Percentiles rank a stretch among this genome's conserved stretches.
Evolutionary conservation across 148 eudicot genomes (phyloP).

Genomic region (Oxyria digyna): DNA sequence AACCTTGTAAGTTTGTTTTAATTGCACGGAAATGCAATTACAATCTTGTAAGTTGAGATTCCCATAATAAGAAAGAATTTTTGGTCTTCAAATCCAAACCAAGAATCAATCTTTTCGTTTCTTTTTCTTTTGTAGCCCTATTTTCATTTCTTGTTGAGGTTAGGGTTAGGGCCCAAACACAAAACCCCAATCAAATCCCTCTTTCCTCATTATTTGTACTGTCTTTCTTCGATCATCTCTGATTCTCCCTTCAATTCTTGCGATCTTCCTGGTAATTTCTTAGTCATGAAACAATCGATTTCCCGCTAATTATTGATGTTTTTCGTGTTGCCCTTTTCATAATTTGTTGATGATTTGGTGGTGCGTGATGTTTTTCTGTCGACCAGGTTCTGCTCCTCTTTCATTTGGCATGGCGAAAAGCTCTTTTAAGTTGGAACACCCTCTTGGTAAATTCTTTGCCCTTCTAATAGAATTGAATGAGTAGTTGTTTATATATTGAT

Average conservation of each 20-base stretch:
- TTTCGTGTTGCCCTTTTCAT: background rate
- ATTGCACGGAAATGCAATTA: background rate
- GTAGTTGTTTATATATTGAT: background rate
- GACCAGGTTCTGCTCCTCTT: background rate
- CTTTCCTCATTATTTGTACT: background rate
- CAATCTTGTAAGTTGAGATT: slow-evolving; percentile 5
- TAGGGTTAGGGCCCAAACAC: background rate
- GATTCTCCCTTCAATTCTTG: background rate
- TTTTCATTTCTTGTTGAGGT: background rate
- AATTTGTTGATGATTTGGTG: background rate
- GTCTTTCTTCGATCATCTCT: background rate
- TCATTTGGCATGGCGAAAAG: slow-evolving; percentile 20
- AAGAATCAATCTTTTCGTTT: background rate
- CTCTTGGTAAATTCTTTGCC: slow-evolving; percentile 21
- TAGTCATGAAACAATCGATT: background rate
- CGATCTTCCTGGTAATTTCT: background rate
- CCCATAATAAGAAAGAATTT: background rate
- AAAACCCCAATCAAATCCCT: background rate
- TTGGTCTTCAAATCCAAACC: background rate
- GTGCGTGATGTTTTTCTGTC: background rate
- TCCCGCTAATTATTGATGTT: background rate
- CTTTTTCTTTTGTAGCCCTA: background rate
- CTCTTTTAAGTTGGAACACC: slow-evolving; percentile 27
- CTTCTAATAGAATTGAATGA: background rate
- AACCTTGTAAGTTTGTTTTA: background rate